phyloP scores from a whole-genome alignment of 73 alveolate species.

The Paraurostyla sp. region DNA sequence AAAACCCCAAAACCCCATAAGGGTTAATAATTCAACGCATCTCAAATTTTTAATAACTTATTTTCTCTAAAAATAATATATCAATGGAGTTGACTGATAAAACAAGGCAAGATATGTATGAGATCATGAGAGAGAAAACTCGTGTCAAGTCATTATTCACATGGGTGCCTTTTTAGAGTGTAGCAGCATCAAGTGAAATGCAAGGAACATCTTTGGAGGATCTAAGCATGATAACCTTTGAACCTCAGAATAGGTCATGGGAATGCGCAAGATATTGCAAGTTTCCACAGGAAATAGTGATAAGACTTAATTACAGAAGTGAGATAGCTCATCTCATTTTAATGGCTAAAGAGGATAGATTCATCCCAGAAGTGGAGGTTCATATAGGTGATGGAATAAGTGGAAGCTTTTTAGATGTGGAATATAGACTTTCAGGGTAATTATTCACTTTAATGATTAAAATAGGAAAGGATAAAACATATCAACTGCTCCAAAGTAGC shows the following conservation, averaged over 20 bases:
- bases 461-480: slow-evolving; percentile 62
- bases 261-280: slow-evolving; percentile 94
- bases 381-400: slow-evolving; percentile 97
- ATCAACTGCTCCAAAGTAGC: slow-evolving; percentile 71
- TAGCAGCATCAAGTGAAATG: slow-evolving; percentile 86
- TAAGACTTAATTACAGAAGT: slow-evolving; percentile 92
- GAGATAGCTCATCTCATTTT: slow-evolving; percentile 90
- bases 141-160: slow-evolving; percentile 50
- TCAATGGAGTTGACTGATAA: slow-evolving; percentile 17
- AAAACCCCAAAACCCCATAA: no score
- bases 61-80: no score
- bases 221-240: slow-evolving; percentile 78
- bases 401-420: slow-evolving; percentile 96
- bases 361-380: slow-evolving; percentile 92
- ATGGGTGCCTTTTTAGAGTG: slow-evolving; percentile 83
- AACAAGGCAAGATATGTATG: slow-evolving; percentile 43
- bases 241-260: slow-evolving; percentile 88
- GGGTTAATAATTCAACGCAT: no score
- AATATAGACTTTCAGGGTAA: slow-evolving; percentile 83
- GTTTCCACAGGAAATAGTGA: slow-evolving; percentile 93
- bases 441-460: background rate
- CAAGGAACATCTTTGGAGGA: slow-evolving; percentile 90
- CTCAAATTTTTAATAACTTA: no score
- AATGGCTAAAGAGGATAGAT: slow-evolving; percentile 92
- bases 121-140: slow-evolving; percentile 36